Evolutionary conservation across 805 yeast genomes (phyloP), one percentile per base, ranked within the genome.

Genomic region (Dipodascus albidus): DNA sequence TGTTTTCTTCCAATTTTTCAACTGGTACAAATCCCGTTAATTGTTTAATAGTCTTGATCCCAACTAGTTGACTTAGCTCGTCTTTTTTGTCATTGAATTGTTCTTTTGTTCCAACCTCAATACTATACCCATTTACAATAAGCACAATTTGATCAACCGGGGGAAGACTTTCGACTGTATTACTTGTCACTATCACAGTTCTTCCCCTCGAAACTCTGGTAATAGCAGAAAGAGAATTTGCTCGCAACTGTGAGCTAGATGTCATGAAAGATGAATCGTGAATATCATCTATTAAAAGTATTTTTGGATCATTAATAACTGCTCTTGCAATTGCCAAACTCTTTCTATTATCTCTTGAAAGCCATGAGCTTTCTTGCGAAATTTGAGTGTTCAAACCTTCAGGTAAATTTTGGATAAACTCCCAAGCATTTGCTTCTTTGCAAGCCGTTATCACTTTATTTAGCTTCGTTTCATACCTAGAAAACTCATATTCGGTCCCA

Each of bases 291-390:
- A 81, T 65, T 8, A 81, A 70, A 49, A 81, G 67, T 9, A 82
- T 71, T 33, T 73, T 69, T 2, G 87, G 87, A 23, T 76, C 69
- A 42, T 75, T 65, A 42, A 81, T 70, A 49, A 81, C 66, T 0
- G 85, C 79, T 56, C 87, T 70, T 1, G 86, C 85, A 52, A 81
- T 67, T 9, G 85, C 82, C n/a, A 81, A 73, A 53, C 87, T 65
- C 62, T 81, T 86, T 61, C 76, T 79, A 59, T 82, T 86, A 8
- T 86, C 87, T 11, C 86, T 86, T 61, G 85, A 79, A 58, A 81
- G 68, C 59, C 79, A 82, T 4, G 78, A 74, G 17, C 80, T 79
- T 53, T 78, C 76, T 8, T 81, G 70, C 1, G 86, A 85, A 49
- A 82, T 64, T 42, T 56, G 55, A 23, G 66, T 73, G 47, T 80